A percentile compares a stretch with the other conserved stretches of the same genome.
Conservation (phyloP, 2,329 filamentous ascomycete genomes). For the Stemphylium beticola region DNA sequence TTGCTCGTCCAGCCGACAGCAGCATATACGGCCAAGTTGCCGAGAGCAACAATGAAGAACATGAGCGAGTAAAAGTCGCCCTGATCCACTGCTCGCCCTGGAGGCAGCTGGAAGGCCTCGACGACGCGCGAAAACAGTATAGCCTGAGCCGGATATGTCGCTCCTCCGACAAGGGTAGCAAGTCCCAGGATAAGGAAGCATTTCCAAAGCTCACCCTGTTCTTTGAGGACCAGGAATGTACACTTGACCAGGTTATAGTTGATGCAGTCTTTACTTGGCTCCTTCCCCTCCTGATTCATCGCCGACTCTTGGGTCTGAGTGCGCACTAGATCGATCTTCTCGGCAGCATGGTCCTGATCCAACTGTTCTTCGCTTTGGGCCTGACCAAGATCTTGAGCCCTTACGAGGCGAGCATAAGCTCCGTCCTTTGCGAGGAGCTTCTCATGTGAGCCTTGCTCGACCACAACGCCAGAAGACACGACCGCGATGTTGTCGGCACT, state of each 20-base stretch:
- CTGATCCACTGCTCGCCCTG: slow-evolving; percentile 46
- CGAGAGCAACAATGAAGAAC: slow-evolving; percentile 62
- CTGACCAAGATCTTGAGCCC: slow-evolving; percentile 55
- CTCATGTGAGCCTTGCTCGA: slow-evolving; percentile 90
- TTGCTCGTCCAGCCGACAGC: slow-evolving; percentile 55
- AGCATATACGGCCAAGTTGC: slow-evolving; percentile 54
- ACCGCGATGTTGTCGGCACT: slow-evolving; percentile 95
- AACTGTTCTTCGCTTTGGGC: slow-evolving; percentile 23
- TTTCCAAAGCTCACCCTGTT: slow-evolving; percentile 49
- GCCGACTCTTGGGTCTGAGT: slow-evolving; percentile 39
- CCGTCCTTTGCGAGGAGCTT: slow-evolving; percentile 72
- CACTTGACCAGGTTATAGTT: slow-evolving; percentile 39
- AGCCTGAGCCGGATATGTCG: slow-evolving; percentile 56
- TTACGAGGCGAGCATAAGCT: slow-evolving; percentile 77
- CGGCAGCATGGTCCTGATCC: slow-evolving; percentile 23
- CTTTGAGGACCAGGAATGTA: slow-evolving; percentile 36
- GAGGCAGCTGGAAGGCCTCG: slow-evolving; percentile 54
- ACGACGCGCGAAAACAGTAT: slow-evolving; percentile 59
- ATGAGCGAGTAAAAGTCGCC: slow-evolving; percentile 62
- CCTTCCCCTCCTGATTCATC: slow-evolving; percentile 27
- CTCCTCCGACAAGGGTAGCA: slow-evolving; percentile 46
- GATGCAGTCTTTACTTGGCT: slow-evolving; percentile 28
- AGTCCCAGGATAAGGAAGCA: slow-evolving; percentile 34
- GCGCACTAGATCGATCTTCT: slow-evolving; percentile 29
- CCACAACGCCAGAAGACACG: slow-evolving; percentile 78